phyloP scores from a whole-genome alignment of 2,329 filamentous ascomycete species.

The Ophiognomonia clavigignenti-juglandacearum region DNA sequence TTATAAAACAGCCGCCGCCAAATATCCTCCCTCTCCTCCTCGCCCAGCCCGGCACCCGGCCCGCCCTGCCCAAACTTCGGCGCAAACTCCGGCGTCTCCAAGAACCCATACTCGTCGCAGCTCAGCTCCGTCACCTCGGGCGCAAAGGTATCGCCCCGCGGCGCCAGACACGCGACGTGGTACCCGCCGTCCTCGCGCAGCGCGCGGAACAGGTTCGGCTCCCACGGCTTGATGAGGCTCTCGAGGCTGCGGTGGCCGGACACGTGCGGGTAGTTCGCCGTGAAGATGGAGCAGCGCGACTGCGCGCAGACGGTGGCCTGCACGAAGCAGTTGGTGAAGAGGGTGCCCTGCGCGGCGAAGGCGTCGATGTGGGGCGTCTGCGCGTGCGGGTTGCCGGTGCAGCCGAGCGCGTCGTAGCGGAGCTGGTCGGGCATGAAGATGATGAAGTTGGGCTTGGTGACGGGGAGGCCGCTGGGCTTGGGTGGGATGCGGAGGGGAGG shows the following conservation, averaged over 20 bases:
- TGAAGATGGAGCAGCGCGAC: conserved; percentile 42
- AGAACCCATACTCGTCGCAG: conserved; percentile 38
- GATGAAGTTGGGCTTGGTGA: conserved; percentile 15
- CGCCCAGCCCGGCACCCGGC: conserved; percentile 4
- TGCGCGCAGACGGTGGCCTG: conserved; percentile 43
- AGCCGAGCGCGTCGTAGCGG: conserved; percentile 36
- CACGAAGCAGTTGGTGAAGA: conserved; percentile 40
- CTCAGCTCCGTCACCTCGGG: conserved; percentile 37
- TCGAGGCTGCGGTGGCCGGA: conserved; percentile 39
- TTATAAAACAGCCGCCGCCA: conserved; percentile 37
- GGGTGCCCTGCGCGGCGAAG: conserved; percentile 31
- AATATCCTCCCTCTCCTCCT: conserved; percentile 27
- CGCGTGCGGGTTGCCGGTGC: conserved; percentile 20
- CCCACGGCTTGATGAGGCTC: conserved; percentile 43
- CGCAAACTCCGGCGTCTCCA: conserved; percentile 24
- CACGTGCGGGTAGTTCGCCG: conserved; percentile 40
- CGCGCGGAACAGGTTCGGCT: conserved; percentile 40
- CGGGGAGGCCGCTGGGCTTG: conserved; percentile 15
- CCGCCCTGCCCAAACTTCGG: conserved; percentile 25
- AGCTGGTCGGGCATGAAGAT: conserved; percentile 35
- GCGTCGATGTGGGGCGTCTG: conserved; percentile 40
- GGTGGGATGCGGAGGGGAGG: conserved; percentile 10
- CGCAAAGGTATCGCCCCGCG: conserved; percentile 37
- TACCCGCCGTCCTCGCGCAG: conserved; percentile 34
- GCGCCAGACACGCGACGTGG: conserved; percentile 40